Conservation (phyloP, 306 rosid genomes). For the Vicia villosa region DNA sequence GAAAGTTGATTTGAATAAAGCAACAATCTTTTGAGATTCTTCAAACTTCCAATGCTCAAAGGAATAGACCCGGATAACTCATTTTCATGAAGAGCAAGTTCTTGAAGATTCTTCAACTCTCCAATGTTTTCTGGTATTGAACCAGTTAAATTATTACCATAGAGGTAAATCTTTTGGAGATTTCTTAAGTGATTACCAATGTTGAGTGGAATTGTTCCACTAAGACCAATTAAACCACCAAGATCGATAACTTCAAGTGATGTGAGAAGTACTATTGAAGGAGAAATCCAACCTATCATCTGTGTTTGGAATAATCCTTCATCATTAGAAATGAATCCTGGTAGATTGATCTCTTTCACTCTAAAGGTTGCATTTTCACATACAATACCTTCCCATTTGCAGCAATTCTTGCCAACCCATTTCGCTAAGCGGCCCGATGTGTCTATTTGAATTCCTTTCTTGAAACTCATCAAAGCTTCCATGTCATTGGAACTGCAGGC, state of each 20-base stretch:
- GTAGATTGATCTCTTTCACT: conserved; percentile 55
- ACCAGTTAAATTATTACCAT: conserved; percentile 64
- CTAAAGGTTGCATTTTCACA: conserved; percentile 60
- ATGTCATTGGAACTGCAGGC: conserved; percentile 57
- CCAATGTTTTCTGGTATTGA: conserved; percentile 66
- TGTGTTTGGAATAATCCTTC: conserved; percentile 49
- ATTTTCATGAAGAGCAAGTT: conserved; percentile 57
- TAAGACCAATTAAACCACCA: conserved; percentile 59
- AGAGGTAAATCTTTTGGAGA: conserved; percentile 57
- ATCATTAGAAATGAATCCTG: conserved; percentile 50
- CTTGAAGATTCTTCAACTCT: conserved; percentile 59
- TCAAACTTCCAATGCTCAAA: conserved; percentile 52
- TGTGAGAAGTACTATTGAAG: conserved; percentile 56
- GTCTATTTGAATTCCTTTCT: conserved; percentile 55
- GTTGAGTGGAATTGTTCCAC: conserved; percentile 56
- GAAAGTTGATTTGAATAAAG: conserved; percentile 53
- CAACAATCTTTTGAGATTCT: conserved; percentile 40
- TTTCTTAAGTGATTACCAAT: conserved; percentile 52
- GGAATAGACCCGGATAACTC: conserved; percentile 56
- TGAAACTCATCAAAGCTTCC: conserved; percentile 62
- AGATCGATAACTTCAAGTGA: conserved; percentile 65
- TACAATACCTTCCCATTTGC: conserved; percentile 67
- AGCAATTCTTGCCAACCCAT: conserved; percentile 60
- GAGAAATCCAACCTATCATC: conserved; percentile 56
- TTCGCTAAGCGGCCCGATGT: conserved; percentile 55